Evolutionary conservation across 2,329 filamentous ascomycete genomes (phyloP), one percentile per base, ranked within the genome.

Genomic region (Colletotrichum higginsianum): DNA sequence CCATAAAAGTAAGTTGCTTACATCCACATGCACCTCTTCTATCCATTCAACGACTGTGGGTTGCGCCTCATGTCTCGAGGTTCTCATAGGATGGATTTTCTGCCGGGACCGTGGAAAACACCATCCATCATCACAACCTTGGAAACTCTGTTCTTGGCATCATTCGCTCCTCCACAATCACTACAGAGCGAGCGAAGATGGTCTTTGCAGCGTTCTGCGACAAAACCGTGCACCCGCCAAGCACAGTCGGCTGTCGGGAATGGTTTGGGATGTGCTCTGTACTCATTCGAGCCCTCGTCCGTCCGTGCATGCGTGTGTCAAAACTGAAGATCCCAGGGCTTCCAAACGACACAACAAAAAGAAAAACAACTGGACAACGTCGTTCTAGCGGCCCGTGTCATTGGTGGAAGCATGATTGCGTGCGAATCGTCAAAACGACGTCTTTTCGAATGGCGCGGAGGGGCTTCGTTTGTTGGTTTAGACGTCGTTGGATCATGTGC

Each of bases 221-320:
- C 30, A 44, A 64, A 68, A 23, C 44, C 53, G 50, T 44, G 66
- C 52, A 18, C 46, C 5, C 42, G 58, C 40, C 44, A 26, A 52
- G 60, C 12, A 57, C 18, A 13, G 26, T 65, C 66, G 66, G 53
- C 66, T 53, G 35, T 65, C 52, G 61, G 52, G 18, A 6, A 11
- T 11, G 35, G 35, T 11, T 38, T 38, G 35, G 35, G 35, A 38
- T 38, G 35, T 38, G 11, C 35, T 38, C 9, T 23, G 4, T 52
- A 44, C 23, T 40, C 4, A 15, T 2, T 13, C 1, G 30, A 23
- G 35, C 21, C 50, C 35, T 64, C 42, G 44, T 38, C 23, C 35
- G 16, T 38, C 3, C 9, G 18, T 3, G 57, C 42, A 38, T 38
- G 18, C 35, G 16, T 26, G 11, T 12, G 18, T 3, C 42, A 23